Evolutionary conservation across 2,329 filamentous ascomycete species (phyloP), one percentile per base, ranked within the genome.

Genomic region (Aspergillus japonicus): DNA sequence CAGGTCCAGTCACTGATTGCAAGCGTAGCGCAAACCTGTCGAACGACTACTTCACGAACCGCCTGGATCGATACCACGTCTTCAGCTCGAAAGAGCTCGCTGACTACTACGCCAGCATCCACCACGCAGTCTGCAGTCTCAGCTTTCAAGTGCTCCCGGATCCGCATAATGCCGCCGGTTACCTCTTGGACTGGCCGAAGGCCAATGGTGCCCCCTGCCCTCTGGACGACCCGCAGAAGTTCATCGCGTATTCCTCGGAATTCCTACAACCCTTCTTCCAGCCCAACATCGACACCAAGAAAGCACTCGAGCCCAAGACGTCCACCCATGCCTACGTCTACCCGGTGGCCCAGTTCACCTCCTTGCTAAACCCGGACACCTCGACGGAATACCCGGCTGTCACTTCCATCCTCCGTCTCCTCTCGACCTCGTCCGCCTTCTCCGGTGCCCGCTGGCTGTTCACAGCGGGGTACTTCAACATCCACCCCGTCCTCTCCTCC

Each of bases 381-480:
- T 97, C 94, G 0, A 98, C 94, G 12, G 95, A 99, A 74, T 87
- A 95, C 12, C 92, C 91, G 1, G 89, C 90, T 16, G 80, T 99
- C 19, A 91, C 87, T 0, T 85, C 85, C 50, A 84, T 98, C 44
- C 83, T 98, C 3, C 83, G 84, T 48, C 85, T 84, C 1, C 83
- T 97, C 3, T 83, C 88, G 0, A 78, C 75, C 0, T 83, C 89
- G 0, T 66, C 75, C 5, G 78, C 82, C 5, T 90, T 91, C 68
- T 79, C 82, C 10, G 83, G 85, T 35, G 90, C 90, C 0, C 89
- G 87, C 14, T 99, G 95, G 95, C 95, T 92, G 0, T 98, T 99
- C 75, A 98, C 95, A 0, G 95, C 95, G 0, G 95, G 95, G 55
- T 99, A 99, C 79, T 99, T 99, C 80, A 99, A 99, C 79, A 96